These are phyloP conservation scores for Ulota crispa DNA, from an alignment of 225 moss, liverwort and hornwort species.

Conservation along the genomic window DNA sequence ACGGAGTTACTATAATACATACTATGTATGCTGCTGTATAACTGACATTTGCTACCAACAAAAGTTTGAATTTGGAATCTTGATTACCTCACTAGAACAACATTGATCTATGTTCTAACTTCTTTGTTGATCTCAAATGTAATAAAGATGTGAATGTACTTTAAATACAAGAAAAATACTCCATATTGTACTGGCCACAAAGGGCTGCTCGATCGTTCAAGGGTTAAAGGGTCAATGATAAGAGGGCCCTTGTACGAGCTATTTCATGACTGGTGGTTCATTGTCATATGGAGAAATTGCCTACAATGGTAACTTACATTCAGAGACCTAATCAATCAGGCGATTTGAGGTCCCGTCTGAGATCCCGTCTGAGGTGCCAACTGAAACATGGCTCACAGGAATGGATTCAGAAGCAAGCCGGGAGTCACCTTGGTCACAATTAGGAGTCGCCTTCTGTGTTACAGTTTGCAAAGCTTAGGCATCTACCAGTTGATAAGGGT, in stretches of 20 bases:
- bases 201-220: too few species aligned
- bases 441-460: constrained; percentile 14
- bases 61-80: too few species aligned
- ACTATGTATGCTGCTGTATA: too few species aligned
- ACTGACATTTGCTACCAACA: too few species aligned
- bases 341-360: constrained; percentile 27
- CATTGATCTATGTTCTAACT: too few species aligned
- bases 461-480: constrained; percentile 15
- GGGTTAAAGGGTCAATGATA: too few species aligned
- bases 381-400: constrained; percentile 28
- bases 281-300: background rate
- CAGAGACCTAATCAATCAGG: constrained; percentile 18
- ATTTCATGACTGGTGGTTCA: background rate
- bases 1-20: too few species aligned
- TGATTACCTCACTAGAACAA: too few species aligned
- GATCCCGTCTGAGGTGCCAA: constrained; percentile 28
- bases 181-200: too few species aligned
- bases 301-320: constrained; percentile 3
- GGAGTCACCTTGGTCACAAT: constrained; percentile 18
- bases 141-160: too few species aligned
- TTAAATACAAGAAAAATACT: too few species aligned
- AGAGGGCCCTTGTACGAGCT: background rate
- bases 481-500: background rate
- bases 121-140: too few species aligned
- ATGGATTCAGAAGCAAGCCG: constrained; percentile 22